A percentile compares a stretch with the other conserved stretches of the same genome.
These are phyloP conservation scores for Dactylellina drechsleri DNA, from an alignment of 2,329 filamentous ascomycete genomes.

Conservation along the genomic window DNA sequence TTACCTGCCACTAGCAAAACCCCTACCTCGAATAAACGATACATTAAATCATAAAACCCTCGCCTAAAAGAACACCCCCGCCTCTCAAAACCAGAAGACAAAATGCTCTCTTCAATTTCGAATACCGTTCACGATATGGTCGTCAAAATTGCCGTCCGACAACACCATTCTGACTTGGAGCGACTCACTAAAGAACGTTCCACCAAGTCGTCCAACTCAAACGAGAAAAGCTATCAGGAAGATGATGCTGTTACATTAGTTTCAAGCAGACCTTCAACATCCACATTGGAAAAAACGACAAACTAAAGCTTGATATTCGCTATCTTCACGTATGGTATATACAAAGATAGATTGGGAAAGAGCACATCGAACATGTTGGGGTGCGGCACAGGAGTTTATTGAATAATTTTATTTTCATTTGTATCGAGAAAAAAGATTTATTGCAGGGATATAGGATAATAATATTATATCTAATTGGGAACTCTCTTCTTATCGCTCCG, in stretches of 20 bases:
- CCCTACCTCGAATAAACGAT: too few species aligned
- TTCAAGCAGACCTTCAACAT: not conserved
- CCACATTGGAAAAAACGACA: too few species aligned
- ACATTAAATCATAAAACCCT: not conserved
- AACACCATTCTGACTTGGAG: constrained; percentile 14
- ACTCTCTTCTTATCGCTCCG: not conserved
- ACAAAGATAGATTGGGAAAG: too few species aligned
- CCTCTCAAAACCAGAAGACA: not conserved
- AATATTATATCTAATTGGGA: too few species aligned
- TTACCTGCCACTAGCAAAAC: too few species aligned
- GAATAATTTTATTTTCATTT: too few species aligned
- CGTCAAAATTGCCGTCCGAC: constrained; percentile 22
- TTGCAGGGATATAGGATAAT: too few species aligned
- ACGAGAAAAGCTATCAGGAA: not conserved
- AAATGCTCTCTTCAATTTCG: constrained; percentile 23
- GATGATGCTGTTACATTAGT: not conserved
- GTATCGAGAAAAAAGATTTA: too few species aligned
- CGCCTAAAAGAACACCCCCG: not conserved
- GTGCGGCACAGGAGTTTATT: too few species aligned
- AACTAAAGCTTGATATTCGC: too few species aligned
- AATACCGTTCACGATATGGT: constrained; percentile 23
- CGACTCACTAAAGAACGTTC: constrained; percentile 1
- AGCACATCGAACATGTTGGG: too few species aligned
- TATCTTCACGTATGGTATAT: too few species aligned
- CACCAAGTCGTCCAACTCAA: not conserved